Evolutionary conservation across 306 rosid species (phyloP).

Genomic region (Boehmeria nivea): DNA sequence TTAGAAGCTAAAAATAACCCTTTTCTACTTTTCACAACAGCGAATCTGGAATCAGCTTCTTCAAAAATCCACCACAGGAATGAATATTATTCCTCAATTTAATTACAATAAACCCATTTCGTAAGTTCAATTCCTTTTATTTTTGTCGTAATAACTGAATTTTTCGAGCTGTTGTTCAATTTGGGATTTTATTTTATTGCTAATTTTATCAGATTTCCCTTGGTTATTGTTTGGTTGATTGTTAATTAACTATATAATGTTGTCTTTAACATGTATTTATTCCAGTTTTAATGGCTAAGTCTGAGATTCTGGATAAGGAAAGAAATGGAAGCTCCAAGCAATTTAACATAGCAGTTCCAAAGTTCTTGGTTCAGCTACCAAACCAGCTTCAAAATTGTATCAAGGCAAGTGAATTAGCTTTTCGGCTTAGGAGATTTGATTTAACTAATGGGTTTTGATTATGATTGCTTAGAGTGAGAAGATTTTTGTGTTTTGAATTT

Average conservation of each 20-base stretch:
- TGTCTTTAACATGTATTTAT: neutral
- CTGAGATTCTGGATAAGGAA: conserved; percentile 37
- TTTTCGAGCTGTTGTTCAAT: too few relatives aligned
- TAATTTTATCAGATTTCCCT: neutral
- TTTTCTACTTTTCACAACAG: neutral
- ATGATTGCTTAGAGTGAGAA: neutral
- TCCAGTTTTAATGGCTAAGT: conserved; percentile 48
- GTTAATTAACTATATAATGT: neutral
- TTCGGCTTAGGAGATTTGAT: neutral
- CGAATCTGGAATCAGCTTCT: conserved; percentile 18
- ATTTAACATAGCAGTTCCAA: conserved; percentile 43
- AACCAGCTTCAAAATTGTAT: conserved; percentile 57
- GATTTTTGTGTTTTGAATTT: neutral
- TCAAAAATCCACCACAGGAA: neutral
- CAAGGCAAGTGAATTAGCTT: conserved; percentile 41
- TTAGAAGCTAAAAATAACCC: neutral
- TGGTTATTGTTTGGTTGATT: neutral
- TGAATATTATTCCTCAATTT: neutral
- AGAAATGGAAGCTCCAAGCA: conserved; percentile 33
- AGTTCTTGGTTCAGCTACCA: conserved; percentile 62
- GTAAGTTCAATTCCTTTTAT: neutral
- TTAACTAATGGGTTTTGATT: conserved; percentile 6
- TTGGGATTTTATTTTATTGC: neutral
- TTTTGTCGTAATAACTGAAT: neutral
- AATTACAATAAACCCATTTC: neutral